A percentile compares a stretch with the other conserved stretches of the same genome.
Conservation (phyloP, 176 grass and related monocot genomes). For the Zea luxurians region DNA sequence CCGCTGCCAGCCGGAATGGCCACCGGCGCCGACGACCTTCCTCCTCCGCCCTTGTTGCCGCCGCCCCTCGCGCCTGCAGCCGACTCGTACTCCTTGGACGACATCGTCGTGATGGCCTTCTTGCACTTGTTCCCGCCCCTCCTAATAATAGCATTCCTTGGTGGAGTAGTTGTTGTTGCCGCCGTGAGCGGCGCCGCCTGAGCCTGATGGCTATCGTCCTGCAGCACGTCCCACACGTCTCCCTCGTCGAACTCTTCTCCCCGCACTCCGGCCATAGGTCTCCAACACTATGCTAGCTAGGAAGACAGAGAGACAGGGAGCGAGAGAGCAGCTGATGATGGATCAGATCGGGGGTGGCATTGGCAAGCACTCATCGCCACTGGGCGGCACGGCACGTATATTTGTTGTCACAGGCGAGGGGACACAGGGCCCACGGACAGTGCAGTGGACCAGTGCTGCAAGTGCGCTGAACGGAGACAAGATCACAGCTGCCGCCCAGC, state of each 20-base stretch:
- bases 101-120: not conserved
- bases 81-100: not conserved
- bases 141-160: not conserved
- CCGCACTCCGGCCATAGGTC: conserved; percentile 23
- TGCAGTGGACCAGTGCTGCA: not conserved
- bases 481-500: conserved; percentile 19
- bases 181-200: not conserved
- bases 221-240: conserved; percentile 50
- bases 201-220: not conserved
- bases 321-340: not conserved
- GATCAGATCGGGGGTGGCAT: conserved; percentile 9
- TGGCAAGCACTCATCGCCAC: not conserved
- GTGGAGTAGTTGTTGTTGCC: not conserved
- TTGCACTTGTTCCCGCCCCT: not conserved
- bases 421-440: conserved; percentile 3
- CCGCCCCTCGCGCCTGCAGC: not conserved
- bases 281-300: not conserved
- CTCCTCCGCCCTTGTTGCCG: not conserved
- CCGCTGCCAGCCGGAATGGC: conserved; percentile 30
- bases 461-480: conserved; percentile 25
- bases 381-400: conserved; percentile 22
- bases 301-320: not conserved
- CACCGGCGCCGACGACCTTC: conserved; percentile 37
- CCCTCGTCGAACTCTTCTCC: conserved; percentile 54
- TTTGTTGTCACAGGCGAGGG: conserved; percentile 18